Evolutionary conservation across 192 early-diverging fungal species (phyloP).

Genomic region (Helicostylum pulchrum): DNA sequence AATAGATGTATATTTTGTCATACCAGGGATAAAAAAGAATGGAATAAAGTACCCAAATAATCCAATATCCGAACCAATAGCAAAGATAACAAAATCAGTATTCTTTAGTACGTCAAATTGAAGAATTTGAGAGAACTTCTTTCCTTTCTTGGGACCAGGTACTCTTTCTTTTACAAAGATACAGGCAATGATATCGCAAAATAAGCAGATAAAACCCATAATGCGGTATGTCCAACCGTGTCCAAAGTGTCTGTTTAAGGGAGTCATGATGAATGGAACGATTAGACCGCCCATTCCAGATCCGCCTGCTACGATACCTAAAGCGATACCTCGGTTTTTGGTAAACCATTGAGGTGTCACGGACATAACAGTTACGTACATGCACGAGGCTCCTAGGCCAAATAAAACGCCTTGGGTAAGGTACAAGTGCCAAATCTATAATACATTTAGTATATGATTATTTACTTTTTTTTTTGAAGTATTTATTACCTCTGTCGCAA

Average conservation of each 20-base stretch:
- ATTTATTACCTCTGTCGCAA: background rate
- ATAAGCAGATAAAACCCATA: slow-evolving; percentile 26
- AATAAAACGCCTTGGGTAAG: slow-evolving; percentile 59
- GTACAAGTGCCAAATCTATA: slow-evolving; percentile 58
- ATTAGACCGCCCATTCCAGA: slow-evolving; percentile 70
- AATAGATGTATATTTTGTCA: no score
- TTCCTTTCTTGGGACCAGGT: background rate
- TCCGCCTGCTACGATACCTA: slow-evolving; percentile 57
- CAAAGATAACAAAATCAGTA: slow-evolving; percentile 21
- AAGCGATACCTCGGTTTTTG: slow-evolving; percentile 50
- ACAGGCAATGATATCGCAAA: background rate
- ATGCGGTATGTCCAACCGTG: slow-evolving; percentile 46
- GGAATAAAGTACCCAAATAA: slow-evolving; percentile 31
- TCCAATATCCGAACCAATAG: slow-evolving; percentile 18
- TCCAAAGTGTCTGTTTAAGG: slow-evolving; percentile 54
- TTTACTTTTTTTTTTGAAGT: no score
- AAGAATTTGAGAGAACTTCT: slow-evolving; percentile 1
- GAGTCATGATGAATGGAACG: slow-evolving; percentile 56
- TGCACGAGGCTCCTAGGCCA: slow-evolving; percentile 40
- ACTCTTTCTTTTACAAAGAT: slow-evolving; percentile 20
- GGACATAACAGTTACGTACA: slow-evolving; percentile 23
- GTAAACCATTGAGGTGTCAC: slow-evolving; percentile 58
- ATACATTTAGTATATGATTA: no score
- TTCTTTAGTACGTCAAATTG: slow-evolving; percentile 25
- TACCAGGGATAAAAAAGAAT: slow-evolving; percentile 26